Evolutionary conservation across 306 rosid species (phyloP), one percentile per base, ranked within the genome.

Genomic region (Glycyrrhiza uralensis): DNA sequence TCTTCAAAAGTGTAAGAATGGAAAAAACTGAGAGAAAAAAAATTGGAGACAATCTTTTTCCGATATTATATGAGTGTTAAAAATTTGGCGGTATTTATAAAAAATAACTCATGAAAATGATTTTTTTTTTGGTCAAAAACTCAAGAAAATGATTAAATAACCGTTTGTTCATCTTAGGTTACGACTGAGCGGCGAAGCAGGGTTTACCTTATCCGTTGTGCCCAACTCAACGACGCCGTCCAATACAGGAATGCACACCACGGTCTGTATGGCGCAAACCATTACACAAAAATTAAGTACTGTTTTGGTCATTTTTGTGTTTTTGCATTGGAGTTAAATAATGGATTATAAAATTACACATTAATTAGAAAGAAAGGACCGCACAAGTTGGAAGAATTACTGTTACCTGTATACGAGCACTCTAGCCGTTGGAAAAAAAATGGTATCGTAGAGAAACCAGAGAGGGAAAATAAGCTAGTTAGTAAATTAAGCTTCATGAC

Each of bases 161-260:
- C n/a, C n/a, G n/a, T n/a, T n/a, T n/a, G n/a, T n/a, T n/a, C n/a
- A n/a, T n/a, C n/a, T n/a, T n/a, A n/a, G n/a, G n/a, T n/a, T n/a
- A n/a, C n/a, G n/a, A n/a, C n/a, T n/a, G n/a, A n/a, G n/a, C n/a
- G n/a, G n/a, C n/a, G n/a, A n/a, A n/a, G n/a, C n/a, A n/a, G n/a
- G n/a, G n/a, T n/a, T n/a, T 70, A 92, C 98, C 94, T 76, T 91
- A 3, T 89, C 93, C 0, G 84, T 87, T 45, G 96, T 86, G 75
- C 99, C 99, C 0, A 94, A 63, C 65, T 94, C 99, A n/a, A 94
- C 96, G 11, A 94, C 97, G 35, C 97, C 99, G 56, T 87, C 93
- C 9, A 86, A 76, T 6, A 94, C 69, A 47, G 99, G 99, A 85
- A 94, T 86, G 84, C 99, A 94, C 52, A 94, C 85, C 51, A 94